These are phyloP conservation scores for Mycena albidolilacea DNA, from an alignment of 768 basidiomycete genomes.

Conservation along the genomic window DNA sequence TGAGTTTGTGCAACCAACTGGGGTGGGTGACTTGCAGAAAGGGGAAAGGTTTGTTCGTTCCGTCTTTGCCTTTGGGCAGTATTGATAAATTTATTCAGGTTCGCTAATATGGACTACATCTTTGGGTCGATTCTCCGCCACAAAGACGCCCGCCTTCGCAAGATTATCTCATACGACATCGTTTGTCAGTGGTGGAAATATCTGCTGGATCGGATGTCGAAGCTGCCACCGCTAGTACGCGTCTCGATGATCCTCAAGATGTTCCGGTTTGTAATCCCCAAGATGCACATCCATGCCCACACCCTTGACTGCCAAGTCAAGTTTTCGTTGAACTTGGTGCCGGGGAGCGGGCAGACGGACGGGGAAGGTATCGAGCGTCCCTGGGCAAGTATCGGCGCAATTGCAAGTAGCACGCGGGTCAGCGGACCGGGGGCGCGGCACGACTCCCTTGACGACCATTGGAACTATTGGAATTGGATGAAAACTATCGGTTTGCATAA, in stretches of 20 bases:
- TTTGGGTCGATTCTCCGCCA: too few species aligned
- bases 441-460: background rate
- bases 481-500: conserved; percentile 48
- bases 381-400: background rate
- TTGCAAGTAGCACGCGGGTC: background rate
- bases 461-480: conserved; percentile 50
- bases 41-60: background rate
- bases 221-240: too few species aligned
- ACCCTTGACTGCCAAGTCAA: background rate
- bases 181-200: too few species aligned
- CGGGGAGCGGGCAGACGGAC: background rate
- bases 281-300: background rate
- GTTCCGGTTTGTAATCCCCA: background rate
- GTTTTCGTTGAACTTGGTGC: background rate
- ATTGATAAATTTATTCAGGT: too few species aligned
- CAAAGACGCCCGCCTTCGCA: too few species aligned
- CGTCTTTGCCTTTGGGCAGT: too few species aligned
- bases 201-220: too few species aligned
- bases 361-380: background rate
- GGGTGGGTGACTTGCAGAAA: background rate
- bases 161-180: too few species aligned
- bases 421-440: background rate
- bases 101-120: too few species aligned
- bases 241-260: background rate
- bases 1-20: background rate